Evolutionary conservation across 495 filamentous ascomycete genomes (phyloP), one percentile per base, ranked within the genome.

Genomic region (Podospora fimiseda): DNA sequence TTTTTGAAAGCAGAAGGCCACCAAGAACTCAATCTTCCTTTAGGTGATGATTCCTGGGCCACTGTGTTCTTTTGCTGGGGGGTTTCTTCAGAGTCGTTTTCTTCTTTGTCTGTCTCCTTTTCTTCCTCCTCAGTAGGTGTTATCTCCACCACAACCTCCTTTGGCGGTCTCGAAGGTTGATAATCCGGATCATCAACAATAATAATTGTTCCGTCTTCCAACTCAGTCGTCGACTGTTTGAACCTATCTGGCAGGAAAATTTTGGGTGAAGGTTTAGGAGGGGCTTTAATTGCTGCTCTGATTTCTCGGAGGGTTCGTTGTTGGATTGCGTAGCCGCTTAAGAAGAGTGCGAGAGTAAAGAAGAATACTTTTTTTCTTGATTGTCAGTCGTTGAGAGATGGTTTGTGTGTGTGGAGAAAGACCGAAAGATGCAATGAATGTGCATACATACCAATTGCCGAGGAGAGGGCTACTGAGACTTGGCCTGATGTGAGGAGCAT

Each of bases 401-500:
- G 42, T 18, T 15, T 23, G 39, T 16, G 48, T 42, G 16, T 18
- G 30, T 16, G 41, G 15, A 52, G 48, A 45, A 46, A 48, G 56
- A 57, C n/a, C n/a, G n/a, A n/a, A n/a, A n/a, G n/a, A n/a, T n/a
- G n/a, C n/a, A n/a, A n/a, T n/a, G n/a, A n/a, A n/a, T 47, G 51
- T 27, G 42, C 48, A n/a, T 23, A 48, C 66, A 40, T 72, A 80
- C 77, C 64, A 49, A 79, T 69, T 56, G 65, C 60, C 9, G 71
- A 74, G 24, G 77, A 73, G 16, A 77, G 64, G 41, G 74, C 65
- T 44, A 80, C 58, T 36, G 75, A 79, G 24, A 78, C 77, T 65
- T 80, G 76, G 13, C 67, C 64, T 6, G 75, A 77, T 40, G 76
- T 80, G 50, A 80, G 68, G 21, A 80, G 64, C 71, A 79, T 74